phyloP scores from a whole-genome alignment of 1,139 yeast genomes.

The Eremothecium cymbalariae region DNA sequence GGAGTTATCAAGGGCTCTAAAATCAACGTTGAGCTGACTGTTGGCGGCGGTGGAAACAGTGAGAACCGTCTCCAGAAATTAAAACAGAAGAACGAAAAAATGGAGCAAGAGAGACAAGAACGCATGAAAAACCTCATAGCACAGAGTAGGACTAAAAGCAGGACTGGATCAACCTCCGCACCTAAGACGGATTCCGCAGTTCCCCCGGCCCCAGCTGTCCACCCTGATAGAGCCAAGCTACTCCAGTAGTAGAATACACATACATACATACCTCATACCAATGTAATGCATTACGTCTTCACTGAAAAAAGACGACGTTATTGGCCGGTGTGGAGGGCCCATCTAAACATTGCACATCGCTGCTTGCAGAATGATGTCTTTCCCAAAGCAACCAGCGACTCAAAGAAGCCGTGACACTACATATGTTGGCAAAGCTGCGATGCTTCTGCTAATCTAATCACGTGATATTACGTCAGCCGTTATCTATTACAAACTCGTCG shows the following conservation, averaged over 20 bases:
- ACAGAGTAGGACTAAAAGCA: slow-evolving; percentile 18
- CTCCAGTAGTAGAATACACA: slow-evolving; percentile 12
- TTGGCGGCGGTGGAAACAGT: slow-evolving; percentile 96
- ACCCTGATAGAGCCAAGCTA: slow-evolving; percentile 30
- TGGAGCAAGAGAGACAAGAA: slow-evolving; percentile 54
- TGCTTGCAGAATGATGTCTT: too few species aligned
- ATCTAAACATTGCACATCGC: too few species aligned
- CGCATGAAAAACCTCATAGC: slow-evolving; percentile 35
- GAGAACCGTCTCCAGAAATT: slow-evolving; percentile 60
- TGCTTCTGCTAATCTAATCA: too few species aligned
- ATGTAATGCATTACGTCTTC: too few species aligned
- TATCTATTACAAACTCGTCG: too few species aligned
- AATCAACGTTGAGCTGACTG: slow-evolving; percentile 92
- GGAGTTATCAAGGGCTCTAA: slow-evolving; percentile 57
- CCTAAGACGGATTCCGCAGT: slow-evolving; percentile 1
- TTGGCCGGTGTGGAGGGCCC: too few species aligned
- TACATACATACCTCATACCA: too few species aligned
- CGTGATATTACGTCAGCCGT: too few species aligned
- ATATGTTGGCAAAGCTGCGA: too few species aligned
- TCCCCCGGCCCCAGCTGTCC: slow-evolving; percentile 17
- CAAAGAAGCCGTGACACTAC: too few species aligned
- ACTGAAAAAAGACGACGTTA: too few species aligned
- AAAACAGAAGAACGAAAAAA: slow-evolving; percentile 66
- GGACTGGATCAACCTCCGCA: slow-evolving; percentile 8
- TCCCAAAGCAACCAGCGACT: too few species aligned